A percentile compares a stretch with the other conserved stretches of the same genome.
These are phyloP conservation scores for Borovskyia barvae DNA, from an alignment of 208 protist species.

Conservation along the genomic window DNA sequence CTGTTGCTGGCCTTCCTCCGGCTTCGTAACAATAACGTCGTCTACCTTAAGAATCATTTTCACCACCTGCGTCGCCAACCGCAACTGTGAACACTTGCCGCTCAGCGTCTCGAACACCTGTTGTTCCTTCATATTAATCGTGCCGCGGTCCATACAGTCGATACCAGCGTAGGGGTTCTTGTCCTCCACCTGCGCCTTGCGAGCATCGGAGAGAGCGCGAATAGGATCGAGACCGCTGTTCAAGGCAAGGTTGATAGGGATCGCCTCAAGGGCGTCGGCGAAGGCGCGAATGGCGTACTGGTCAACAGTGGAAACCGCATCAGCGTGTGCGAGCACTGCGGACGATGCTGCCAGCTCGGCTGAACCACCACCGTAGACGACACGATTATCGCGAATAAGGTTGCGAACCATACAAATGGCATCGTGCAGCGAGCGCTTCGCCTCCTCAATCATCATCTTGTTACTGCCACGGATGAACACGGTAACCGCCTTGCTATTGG, in stretches of 20 bases:
- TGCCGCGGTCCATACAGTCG: slow-evolving; percentile 96
- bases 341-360: slow-evolving; percentile 98
- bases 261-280: slow-evolving; percentile 98
- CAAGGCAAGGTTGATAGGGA: slow-evolving; percentile 99
- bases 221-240: slow-evolving; percentile 98
- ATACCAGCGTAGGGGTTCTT: slow-evolving; percentile 97
- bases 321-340: slow-evolving; percentile 91
- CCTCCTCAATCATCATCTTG: slow-evolving; percentile 99
- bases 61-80: slow-evolving; percentile 99
- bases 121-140: slow-evolving; percentile 98
- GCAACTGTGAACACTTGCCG: slow-evolving; percentile 99
- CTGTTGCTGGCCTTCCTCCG: slow-evolving; percentile 71
- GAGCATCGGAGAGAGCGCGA: slow-evolving; percentile 95
- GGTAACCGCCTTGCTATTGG: slow-evolving; percentile 98
- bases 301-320: slow-evolving; percentile 94
- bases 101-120: slow-evolving; percentile 98
- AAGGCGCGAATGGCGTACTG: slow-evolving; percentile 99
- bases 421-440: slow-evolving; percentile 99
- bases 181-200: slow-evolving; percentile 92
- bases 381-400: slow-evolving; percentile 98
- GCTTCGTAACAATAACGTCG: slow-evolving; percentile 96
- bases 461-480: slow-evolving; percentile 99
- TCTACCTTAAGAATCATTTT: slow-evolving; percentile 99
- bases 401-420: slow-evolving; percentile 99
- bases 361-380: slow-evolving; percentile 99